A percentile compares a stretch with the other conserved stretches of the same genome.
phyloP scores from a whole-genome alignment of 371 early-diverging fungal genomes.

The Conidiobolus incongruus region DNA sequence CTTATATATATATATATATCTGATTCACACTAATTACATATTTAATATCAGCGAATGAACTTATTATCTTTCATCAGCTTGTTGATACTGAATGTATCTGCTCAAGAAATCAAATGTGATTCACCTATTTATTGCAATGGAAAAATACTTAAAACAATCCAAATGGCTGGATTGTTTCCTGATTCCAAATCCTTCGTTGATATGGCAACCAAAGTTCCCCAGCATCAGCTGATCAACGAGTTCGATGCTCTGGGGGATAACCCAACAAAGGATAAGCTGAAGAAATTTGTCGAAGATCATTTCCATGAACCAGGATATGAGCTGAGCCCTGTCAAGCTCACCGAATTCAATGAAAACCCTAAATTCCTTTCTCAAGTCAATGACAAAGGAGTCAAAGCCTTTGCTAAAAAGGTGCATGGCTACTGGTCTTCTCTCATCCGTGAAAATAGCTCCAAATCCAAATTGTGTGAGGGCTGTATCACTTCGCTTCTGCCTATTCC shows the following conservation, averaged over 20 bases:
- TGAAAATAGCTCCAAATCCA: constrained; percentile 14
- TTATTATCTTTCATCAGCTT: too few species aligned
- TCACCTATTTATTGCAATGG: not conserved
- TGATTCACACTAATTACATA: too few species aligned
- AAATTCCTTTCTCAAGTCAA: constrained; percentile 20
- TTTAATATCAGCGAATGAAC: too few species aligned
- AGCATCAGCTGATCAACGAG: constrained; percentile 18
- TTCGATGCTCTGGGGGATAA: constrained; percentile 23
- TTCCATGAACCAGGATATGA: constrained; percentile 25
- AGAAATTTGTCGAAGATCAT: constrained; percentile 26
- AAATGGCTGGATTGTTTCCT: not conserved
- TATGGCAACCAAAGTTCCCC: constrained; percentile 32
- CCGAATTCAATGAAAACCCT: constrained; percentile 12
- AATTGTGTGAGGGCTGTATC: constrained; percentile 23
- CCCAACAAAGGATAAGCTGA: constrained; percentile 16
- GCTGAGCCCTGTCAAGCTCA: constrained; percentile 10
- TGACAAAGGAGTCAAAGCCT: constrained; percentile 21
- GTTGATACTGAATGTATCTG: too few species aligned
- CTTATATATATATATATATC: too few species aligned
- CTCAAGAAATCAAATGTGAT: too few species aligned
- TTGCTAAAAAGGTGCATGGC: constrained; percentile 19
- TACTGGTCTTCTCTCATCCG: constrained; percentile 36
- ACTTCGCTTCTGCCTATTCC: constrained; percentile 24
- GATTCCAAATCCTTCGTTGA: constrained; percentile 14
- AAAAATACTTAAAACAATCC: not conserved